Evolutionary conservation across 495 filamentous ascomycete genomes (phyloP).

Genomic region (Neurospora tetrasperma): DNA sequence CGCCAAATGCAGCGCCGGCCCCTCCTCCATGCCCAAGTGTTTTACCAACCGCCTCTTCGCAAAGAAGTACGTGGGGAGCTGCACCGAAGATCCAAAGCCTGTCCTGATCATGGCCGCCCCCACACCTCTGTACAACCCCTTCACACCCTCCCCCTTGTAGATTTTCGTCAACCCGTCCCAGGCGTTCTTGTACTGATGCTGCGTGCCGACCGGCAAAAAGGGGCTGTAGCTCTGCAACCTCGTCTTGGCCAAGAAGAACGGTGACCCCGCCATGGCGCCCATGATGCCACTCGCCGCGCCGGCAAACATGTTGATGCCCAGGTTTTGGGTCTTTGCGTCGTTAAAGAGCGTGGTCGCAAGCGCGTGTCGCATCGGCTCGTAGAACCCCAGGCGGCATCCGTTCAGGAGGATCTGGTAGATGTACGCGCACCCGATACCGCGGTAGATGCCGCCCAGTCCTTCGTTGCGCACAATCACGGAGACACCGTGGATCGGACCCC

Average conservation of each 20-base stretch:
- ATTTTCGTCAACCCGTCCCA: conserved; percentile 75
- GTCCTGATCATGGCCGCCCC: conserved; percentile 95
- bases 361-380: conserved; percentile 76
- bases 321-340: conserved; percentile 63
- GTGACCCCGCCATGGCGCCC: conserved; percentile 81
- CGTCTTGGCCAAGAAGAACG: conserved; percentile 98
- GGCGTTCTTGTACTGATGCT: conserved; percentile 84
- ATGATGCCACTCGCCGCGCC: conserved; percentile 82
- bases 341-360: conserved; percentile 56
- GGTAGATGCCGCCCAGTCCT: conserved; percentile 73
- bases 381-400: conserved; percentile 93
- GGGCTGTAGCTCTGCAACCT: conserved; percentile 89
- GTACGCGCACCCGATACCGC: conserved; percentile 87
- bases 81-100: conserved; percentile 88
- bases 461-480: conserved; percentile 88
- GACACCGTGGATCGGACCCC: conserved; percentile 86
- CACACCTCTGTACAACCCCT: conserved; percentile 79
- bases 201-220: conserved; percentile 89
- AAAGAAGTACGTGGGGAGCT: conserved; percentile 97
- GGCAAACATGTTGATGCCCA: conserved; percentile 85
- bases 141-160: conserved; percentile 62
- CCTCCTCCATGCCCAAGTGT: conserved; percentile 83
- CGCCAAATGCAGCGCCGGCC: conserved; percentile 76
- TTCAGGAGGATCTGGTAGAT: conserved; percentile 96
- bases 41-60: conserved; percentile 75